These are phyloP conservation scores for Mycocentrospora acerina DNA, from an alignment of 2,329 filamentous ascomycete species.

Conservation along the genomic window DNA sequence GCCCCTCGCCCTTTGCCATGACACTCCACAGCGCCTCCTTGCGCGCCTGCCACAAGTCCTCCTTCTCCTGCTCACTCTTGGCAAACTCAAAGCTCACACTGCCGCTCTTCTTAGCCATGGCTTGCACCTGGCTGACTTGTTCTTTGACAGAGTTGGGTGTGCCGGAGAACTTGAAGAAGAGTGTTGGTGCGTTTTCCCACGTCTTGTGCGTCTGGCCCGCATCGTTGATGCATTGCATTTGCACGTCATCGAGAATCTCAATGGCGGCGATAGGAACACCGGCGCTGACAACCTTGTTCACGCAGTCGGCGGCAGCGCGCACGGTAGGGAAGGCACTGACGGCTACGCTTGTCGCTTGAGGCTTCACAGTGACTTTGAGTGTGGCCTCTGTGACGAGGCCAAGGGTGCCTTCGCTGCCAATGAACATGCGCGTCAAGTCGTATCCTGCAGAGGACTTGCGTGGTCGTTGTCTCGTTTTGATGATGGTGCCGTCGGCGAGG, in stretches of 20 bases:
- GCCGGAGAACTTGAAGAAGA: constrained; percentile 76
- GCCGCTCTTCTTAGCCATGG: constrained; percentile 59
- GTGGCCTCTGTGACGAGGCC: constrained; percentile 90
- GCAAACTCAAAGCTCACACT: constrained; percentile 72
- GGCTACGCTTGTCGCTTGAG: constrained; percentile 77
- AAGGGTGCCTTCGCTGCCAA: constrained; percentile 88
- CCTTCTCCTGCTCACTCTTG: constrained; percentile 62
- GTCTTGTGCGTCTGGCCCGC: constrained; percentile 63
- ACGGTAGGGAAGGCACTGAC: constrained; percentile 67
- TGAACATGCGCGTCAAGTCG: constrained; percentile 84
- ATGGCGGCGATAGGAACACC: constrained; percentile 88
- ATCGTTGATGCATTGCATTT: constrained; percentile 75
- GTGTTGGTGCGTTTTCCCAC: constrained; percentile 70
- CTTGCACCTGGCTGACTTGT: constrained; percentile 69
- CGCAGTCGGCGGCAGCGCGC: constrained; percentile 74
- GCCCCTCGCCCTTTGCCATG: constrained; percentile 63
- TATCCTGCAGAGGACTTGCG: constrained; percentile 91
- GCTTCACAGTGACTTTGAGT: constrained; percentile 80
- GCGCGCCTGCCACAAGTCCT: constrained; percentile 72
- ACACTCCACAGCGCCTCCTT: constrained; percentile 76
- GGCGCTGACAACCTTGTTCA: constrained; percentile 74
- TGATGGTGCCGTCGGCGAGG: constrained; percentile 82
- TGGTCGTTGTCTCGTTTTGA: constrained; percentile 85
- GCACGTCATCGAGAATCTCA: constrained; percentile 87
- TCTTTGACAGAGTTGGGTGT: constrained; percentile 72